phyloP scores from a whole-genome alignment of 331 rosid genomes.

The Arachis monticola region DNA sequence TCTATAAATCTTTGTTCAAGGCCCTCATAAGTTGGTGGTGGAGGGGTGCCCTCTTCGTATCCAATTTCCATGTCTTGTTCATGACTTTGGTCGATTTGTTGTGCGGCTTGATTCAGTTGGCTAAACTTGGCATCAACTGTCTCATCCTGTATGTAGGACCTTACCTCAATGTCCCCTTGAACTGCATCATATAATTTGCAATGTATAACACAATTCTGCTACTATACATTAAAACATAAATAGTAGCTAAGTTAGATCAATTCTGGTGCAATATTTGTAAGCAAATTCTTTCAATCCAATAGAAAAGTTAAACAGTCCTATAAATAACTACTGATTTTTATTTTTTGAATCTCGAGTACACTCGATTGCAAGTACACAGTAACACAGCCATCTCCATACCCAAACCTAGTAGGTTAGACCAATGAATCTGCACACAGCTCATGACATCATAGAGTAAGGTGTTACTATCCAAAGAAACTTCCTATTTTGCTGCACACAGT shows the following conservation, averaged over 20 bases:
- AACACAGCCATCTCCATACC: neutral
- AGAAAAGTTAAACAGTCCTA: neutral
- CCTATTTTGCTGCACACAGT: neutral
- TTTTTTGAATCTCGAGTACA: neutral
- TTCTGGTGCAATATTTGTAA: neutral
- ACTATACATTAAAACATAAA: too few relatives aligned
- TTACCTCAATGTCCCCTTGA: constrained; percentile 25
- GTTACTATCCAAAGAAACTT: neutral
- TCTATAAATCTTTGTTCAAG: constrained; percentile 41
- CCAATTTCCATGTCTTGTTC: constrained; percentile 48
- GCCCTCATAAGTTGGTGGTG: constrained; percentile 37
- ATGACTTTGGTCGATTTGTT: constrained; percentile 27
- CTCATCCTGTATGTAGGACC: constrained; percentile 34
- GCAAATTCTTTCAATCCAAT: neutral
- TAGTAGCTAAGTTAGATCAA: neutral
- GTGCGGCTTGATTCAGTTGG: constrained; percentile 18
- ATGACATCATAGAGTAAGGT: neutral
- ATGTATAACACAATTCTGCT: neutral
- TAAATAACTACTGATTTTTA: neutral
- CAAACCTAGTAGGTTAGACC: neutral
- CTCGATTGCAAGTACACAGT: neutral
- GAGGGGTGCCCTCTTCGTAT: constrained; percentile 38
- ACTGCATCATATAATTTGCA: constrained; percentile 33
- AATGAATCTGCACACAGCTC: neutral
- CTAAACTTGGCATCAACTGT: constrained; percentile 12